A percentile compares a stretch with the other conserved stretches of the same genome.
These are phyloP conservation scores for Trichomonascaceae sp. DNA, from an alignment of 1,139 yeast species.

Conservation along the genomic window DNA sequence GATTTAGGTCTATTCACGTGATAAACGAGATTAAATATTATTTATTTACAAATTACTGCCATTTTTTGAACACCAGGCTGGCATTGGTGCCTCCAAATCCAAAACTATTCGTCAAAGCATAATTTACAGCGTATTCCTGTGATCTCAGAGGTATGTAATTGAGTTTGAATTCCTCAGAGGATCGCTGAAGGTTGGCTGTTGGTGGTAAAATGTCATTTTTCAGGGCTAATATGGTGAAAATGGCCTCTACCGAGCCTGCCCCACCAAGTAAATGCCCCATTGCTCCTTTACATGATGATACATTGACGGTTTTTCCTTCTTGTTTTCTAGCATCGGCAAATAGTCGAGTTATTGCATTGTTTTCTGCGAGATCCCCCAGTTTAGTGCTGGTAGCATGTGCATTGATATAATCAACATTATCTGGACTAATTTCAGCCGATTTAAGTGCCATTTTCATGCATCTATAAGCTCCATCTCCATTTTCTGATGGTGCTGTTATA, in stretches of 20 bases:
- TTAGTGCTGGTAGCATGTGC: constrained; percentile 96
- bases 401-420: constrained; percentile 66
- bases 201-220: constrained; percentile 62
- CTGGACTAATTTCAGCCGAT: constrained; percentile 41
- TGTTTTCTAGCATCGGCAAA: constrained; percentile 35
- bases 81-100: constrained; percentile 98
- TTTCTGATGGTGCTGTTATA: constrained; percentile 81
- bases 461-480: constrained; percentile 78
- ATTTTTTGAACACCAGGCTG: constrained; percentile 47
- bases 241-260: constrained; percentile 90
- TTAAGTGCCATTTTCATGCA: constrained; percentile 76
- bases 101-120: constrained; percentile 82
- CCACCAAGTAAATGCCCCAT: constrained; percentile 95
- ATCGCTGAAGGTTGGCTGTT: constrained; percentile 59
- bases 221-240: constrained; percentile 68
- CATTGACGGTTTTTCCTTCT: constrained; percentile 31
- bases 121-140: constrained; percentile 38
- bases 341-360: constrained; percentile 54
- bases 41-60: constrained; percentile 19
- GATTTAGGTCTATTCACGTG: too few relatives aligned
- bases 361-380: constrained; percentile 87
- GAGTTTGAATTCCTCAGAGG: constrained; percentile 41
- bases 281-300: constrained; percentile 86
- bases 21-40: too few relatives aligned
- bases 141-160: constrained; percentile 56